phyloP scores from a whole-genome alignment of 768 basidiomycete genomes.

The Mycena olivaceomarginata region DNA sequence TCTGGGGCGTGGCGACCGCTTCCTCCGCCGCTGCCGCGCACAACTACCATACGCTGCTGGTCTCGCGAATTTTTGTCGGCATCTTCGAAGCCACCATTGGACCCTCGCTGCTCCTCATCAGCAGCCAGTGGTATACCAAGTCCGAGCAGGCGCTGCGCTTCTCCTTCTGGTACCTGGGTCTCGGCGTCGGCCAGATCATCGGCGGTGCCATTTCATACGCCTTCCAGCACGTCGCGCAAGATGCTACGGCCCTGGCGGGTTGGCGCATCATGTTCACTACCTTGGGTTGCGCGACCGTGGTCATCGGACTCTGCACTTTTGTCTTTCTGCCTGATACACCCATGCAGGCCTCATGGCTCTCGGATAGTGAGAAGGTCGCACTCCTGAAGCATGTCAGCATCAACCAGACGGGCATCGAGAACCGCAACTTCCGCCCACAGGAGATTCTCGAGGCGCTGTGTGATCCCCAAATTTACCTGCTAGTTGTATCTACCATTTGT shows the following conservation, averaged over 20 bases:
- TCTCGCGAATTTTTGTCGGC: slow-evolving; percentile 25
- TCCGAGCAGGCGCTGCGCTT: slow-evolving; percentile 27
- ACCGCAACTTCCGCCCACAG: slow-evolving; percentile 39
- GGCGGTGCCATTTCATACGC: slow-evolving; percentile 25
- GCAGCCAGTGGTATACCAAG: slow-evolving; percentile 33
- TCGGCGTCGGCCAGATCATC: slow-evolving; percentile 27
- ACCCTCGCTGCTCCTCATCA: too few species aligned
- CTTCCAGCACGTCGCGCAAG: slow-evolving; percentile 23
- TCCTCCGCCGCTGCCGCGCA: slow-evolving; percentile 24
- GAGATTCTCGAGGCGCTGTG: slow-evolving; percentile 27
- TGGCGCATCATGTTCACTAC: slow-evolving; percentile 38
- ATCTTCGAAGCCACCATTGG: slow-evolving; percentile 30
- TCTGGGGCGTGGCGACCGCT: slow-evolving; percentile 33
- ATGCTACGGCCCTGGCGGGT: slow-evolving; percentile 20
- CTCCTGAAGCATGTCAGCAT: slow-evolving; percentile 33
- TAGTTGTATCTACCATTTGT: slow-evolving; percentile 11
- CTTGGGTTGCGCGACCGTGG: slow-evolving; percentile 22
- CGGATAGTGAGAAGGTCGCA: slow-evolving; percentile 25
- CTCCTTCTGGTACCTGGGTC: slow-evolving; percentile 31
- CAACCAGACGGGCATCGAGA: slow-evolving; percentile 45
- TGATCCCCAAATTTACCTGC: slow-evolving; percentile 31
- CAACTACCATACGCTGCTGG: slow-evolving; percentile 31
- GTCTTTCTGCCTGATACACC: slow-evolving; percentile 29
- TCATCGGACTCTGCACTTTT: slow-evolving; percentile 7
- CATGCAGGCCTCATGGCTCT: slow-evolving; percentile 29